Evolutionary conservation across 768 basidiomycete species (phyloP).

Genomic region (Panus rudis): DNA sequence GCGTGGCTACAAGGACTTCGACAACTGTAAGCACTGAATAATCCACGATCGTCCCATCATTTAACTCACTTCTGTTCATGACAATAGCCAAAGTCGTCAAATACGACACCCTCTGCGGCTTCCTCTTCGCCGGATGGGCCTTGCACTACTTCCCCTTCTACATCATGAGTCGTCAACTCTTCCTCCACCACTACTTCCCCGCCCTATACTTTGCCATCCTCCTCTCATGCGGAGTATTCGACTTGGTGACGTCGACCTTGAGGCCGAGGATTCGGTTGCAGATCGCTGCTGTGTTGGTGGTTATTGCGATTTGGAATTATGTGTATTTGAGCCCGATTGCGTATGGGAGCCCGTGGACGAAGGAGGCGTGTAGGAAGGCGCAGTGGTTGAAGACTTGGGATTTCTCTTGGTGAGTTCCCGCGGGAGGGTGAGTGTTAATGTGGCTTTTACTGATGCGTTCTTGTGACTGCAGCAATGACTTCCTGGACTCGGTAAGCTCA

Average conservation of each 20-base stretch:
- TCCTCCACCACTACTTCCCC: constrained; percentile 97
- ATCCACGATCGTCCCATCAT: not conserved
- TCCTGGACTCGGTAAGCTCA: constrained; percentile 54
- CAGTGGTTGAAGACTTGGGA: constrained; percentile 96
- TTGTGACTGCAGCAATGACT: constrained; percentile 46
- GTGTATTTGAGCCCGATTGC: constrained; percentile 70
- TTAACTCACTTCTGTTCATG: not conserved
- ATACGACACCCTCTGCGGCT: constrained; percentile 85
- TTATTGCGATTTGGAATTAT: constrained; percentile 76
- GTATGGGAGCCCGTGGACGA: constrained; percentile 89
- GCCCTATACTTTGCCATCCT: constrained; percentile 93
- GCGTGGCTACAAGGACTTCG: constrained; percentile 87
- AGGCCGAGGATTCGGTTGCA: constrained; percentile 74
- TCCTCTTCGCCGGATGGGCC: constrained; percentile 88
- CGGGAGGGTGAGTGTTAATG: not conserved
- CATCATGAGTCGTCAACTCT: constrained; percentile 94
- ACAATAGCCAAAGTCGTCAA: constrained; percentile 78
- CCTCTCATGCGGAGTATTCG: constrained; percentile 70
- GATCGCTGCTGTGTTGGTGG: constrained; percentile 64
- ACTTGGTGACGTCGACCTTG: constrained; percentile 74
- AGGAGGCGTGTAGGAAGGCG: constrained; percentile 60
- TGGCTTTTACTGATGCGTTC: not conserved
- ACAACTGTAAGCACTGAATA: constrained; percentile 60
- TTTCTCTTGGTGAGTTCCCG: constrained; percentile 63
- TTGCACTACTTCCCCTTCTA: constrained; percentile 97